Evolutionary conservation across 2,329 filamentous ascomycete species (phyloP), one percentile per base, ranked within the genome.

Genomic region (Trichoderma cornu-damae): DNA sequence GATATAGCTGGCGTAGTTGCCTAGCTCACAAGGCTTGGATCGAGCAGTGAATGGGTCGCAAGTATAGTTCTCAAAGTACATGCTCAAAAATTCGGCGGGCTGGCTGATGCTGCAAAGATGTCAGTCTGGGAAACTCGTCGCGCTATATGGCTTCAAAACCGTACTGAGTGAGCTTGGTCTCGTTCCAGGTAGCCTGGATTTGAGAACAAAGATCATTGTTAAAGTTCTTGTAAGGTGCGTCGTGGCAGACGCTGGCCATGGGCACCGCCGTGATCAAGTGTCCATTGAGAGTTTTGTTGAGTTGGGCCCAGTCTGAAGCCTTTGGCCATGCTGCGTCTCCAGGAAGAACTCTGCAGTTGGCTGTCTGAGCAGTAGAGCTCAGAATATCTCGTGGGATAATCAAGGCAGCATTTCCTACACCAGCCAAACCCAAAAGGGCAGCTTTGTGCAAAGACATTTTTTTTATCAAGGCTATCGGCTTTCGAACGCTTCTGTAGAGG

Each of bases 281-380:
- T 1, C 79, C 80, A 18, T 71, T 69, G 2, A 85, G 70, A 1
- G 81, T 76, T 14, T 66, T 54, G 62, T 85, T 84, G 51, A 86
- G 75, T 0, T 62, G 52, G 6, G 69, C 61, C 82, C 83, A 86
- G 3, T 68, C 66, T 1, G 63, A 44, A 0, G 61, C 20, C 0
- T 69, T 67, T 0, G 83, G 83, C 81, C 83, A 86, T 63, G 73
- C 76, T 1, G 61, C n/a, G 54, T 84, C 78, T n/a, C 75, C 76
- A 1, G 82, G 81, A 34, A 78, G 72, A 65, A 73, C 77, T 30
- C 37, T 47, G 28, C 4, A 66, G 26, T 20, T 24, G 20, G 38
- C 18, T 14, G 38, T 22, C 22, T 18, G 2, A 20, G 38, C 18
- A 12, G 22, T 14, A 6, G 20, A 42, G 6, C 38, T 42, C 35